Evolutionary conservation across 2,329 filamentous ascomycete species (phyloP), one percentile per base, ranked within the genome.

Genomic region (Verticillium isaacii): DNA sequence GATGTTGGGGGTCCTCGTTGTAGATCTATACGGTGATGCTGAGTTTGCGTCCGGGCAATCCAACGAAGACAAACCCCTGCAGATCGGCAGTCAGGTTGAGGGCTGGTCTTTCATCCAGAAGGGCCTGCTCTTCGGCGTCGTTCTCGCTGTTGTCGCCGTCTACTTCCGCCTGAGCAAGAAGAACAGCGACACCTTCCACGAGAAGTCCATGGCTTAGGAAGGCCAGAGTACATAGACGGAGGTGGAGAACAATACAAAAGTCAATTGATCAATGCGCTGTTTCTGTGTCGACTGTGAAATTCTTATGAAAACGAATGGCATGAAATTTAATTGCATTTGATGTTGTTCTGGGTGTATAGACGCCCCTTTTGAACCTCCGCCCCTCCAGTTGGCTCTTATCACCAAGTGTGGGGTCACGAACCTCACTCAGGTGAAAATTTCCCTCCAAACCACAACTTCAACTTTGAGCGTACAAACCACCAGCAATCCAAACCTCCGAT

Each of bases 51-150:
- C 70, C 61, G 77, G 75, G 59, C 73, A 68, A 57, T 70, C 72
- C 34, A 69, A 66, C 63, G 76, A 78, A 61, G 71, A 72, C 50
- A 63, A 64, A n/a, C 60, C 63, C 59, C 66, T 68, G 58, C 63
- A 68, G 61, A 63, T 70, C 57, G 69, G 64, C 32, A 15, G 23
- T 19, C 15, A 15, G 37, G 55, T 69, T 25, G 75, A 72, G 56
- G 76, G 74, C 36, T 82, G 73, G 74, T 78, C 76, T 25, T 67
- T 80, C 64, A 37, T 81, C 63, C 78, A 82, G 67, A 85, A 84
- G 75, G 77, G 75, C n/a, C 69, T 81, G 57, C 70, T 85, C 58
- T 80, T 85, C 66, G 75, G 73, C 54, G 74, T 83, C 58, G 76
- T 86, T 61, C 65, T 82, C 45, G 76, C 72, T 32, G 79, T 74